These are phyloP conservation scores for Candida pseudoviswanathii DNA, from an alignment of 1,139 yeast genomes.

Conservation along the genomic window DNA sequence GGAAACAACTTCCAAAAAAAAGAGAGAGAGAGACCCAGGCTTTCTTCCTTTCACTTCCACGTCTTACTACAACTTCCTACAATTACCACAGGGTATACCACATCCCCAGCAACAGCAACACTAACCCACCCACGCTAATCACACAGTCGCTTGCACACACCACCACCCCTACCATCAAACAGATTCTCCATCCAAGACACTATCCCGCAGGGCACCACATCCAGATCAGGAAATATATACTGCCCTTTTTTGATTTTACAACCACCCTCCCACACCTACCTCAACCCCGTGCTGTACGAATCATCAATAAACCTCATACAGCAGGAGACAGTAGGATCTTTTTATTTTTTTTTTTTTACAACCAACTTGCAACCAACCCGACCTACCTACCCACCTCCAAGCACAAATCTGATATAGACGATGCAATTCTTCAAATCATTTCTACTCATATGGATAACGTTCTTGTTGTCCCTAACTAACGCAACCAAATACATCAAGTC, in stretches of 20 bases:
- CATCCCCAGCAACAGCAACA: no score
- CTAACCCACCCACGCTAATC: no score
- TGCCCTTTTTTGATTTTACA: no score
- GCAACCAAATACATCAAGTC: constrained; percentile 48
- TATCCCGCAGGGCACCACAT: no score
- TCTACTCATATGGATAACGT: constrained; percentile 4
- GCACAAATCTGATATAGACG: not conserved
- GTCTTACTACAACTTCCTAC: not conserved
- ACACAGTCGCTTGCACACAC: no score
- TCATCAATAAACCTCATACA: not conserved
- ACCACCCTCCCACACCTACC: no score
- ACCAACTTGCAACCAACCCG: not conserved
- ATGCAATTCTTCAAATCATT: constrained; percentile 4
- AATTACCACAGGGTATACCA: not conserved
- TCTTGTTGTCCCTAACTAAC: constrained; percentile 15
- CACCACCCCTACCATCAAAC: no score
- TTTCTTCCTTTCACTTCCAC: not conserved
- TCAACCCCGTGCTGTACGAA: not conserved
- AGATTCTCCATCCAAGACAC: no score
- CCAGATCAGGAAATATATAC: no score
- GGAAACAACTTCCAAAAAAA: no score
- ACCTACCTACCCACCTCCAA: not conserved
- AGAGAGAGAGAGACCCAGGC: no score
- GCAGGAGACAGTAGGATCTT: not conserved
- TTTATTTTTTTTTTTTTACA: not conserved